Base-by-base conservation (phyloP, 345 rosid species). In the Dipteronia sinensis region DNA sequence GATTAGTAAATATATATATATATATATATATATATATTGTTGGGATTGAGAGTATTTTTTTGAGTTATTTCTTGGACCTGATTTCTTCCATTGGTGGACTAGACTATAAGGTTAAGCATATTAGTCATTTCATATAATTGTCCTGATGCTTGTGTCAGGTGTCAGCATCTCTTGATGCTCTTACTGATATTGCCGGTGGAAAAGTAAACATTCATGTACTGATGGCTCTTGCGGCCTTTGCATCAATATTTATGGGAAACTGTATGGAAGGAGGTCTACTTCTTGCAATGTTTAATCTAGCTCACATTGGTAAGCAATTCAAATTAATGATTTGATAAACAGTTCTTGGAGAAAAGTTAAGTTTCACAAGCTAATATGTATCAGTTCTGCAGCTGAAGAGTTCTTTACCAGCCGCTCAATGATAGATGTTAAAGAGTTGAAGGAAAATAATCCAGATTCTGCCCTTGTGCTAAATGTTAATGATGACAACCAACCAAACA, bases 161-260 rank as follows among this genome's bases (percentile, higher is more conserved):
- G 25, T 92, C 99, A 49, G 98, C 99, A 22, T 87, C 97, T 10
- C 92, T 93, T 0, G 99, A 93, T 83, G 99, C 99, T 2, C 88
- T 92, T 65, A 90, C 81, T 84, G 98, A 92, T 88, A 86, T 93
- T 80, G 89, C 90, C 40, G 97, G 94, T 68, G 99, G 99, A 70
- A 96, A 83, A 85, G 97, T 93, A 66, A 96, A 96, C 84, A 96
- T 96, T 22, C 98, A 95, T 76, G 98, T 95, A 0, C 82, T 96
- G 76, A 96, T 96, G 99, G 99, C 99, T 67, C 90, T 96, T 40
- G 97, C 97, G 0, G 97, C 92, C 58, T 96, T 96, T 88, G 97
- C 99, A 27, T 96, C 99, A 3, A 78, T 90, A 47, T 91, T 95
- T 86, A 95, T 93, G 98, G 99, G 99, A 2, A 95, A 92, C 69